phyloP scores from a whole-genome alignment of 2,329 filamentous ascomycete genomes.

The Salinomyces thailandicus region DNA sequence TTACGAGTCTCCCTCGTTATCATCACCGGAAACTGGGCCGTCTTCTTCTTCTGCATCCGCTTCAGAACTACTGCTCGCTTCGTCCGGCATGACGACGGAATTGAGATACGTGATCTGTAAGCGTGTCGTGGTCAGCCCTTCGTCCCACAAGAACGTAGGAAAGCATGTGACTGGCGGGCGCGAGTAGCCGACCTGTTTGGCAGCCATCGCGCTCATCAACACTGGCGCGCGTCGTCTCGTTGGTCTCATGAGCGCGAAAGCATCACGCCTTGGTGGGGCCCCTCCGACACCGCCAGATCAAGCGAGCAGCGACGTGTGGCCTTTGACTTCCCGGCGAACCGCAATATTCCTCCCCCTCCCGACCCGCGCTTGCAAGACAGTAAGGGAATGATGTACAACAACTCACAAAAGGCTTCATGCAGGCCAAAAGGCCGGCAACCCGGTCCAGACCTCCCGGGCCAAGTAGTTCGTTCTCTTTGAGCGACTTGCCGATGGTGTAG shows the following conservation, averaged over 20 bases:
- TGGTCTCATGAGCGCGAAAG: no score
- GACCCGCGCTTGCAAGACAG: no score
- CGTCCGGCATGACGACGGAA: slow-evolving; percentile 41
- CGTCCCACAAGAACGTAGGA: background rate
- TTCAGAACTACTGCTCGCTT: slow-evolving; percentile 22
- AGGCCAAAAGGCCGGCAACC: slow-evolving; percentile 53
- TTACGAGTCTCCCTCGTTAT: slow-evolving; percentile 5
- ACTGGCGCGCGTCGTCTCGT: no score
- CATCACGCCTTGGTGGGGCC: no score
- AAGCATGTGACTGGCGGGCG: background rate
- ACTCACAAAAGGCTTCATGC: slow-evolving; percentile 73
- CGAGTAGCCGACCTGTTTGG: no score
- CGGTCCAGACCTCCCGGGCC: slow-evolving; percentile 52
- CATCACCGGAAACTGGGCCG: no score
- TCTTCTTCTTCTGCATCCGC: slow-evolving; percentile 15
- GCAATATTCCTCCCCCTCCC: no score
- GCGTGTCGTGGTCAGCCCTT: background rate
- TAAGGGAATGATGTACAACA: no score
- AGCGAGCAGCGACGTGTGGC: no score
- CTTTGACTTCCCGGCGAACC: background rate
- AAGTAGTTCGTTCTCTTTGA: slow-evolving; percentile 56
- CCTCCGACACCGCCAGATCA: no score
- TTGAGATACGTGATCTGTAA: slow-evolving; percentile 41
- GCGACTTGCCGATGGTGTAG: slow-evolving; percentile 59
- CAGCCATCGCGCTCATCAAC: no score